Percentiles rank a stretch among this genome's conserved stretches.
Conservation (phyloP, 179 eudicot genomes). For the Carnegiea gigantea region DNA sequence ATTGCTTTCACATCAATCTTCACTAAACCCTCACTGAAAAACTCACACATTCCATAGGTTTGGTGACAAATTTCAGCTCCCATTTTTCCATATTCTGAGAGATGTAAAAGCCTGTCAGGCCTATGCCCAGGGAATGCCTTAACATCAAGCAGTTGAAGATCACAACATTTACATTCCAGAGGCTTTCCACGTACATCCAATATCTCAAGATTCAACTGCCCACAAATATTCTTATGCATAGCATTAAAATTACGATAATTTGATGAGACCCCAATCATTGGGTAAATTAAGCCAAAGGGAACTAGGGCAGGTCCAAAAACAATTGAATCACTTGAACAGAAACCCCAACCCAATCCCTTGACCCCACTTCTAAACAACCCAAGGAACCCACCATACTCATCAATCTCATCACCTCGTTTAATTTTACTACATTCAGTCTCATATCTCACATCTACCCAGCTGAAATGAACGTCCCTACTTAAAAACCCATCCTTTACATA, state of each 20-base stretch:
- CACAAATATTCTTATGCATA: conserved; percentile 29
- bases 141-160: conserved; percentile 61
- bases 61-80: conserved; percentile 29
- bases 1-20: conserved; percentile 53
- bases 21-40: conserved; percentile 34
- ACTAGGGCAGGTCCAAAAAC: conserved; percentile 69
- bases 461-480: conserved; percentile 62
- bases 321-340: conserved; percentile 58
- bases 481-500: conserved; percentile 50
- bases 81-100: conserved; percentile 26
- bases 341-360: conserved; percentile 69
- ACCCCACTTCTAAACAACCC: conserved; percentile 36
- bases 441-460: conserved; percentile 68
- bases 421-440: conserved; percentile 18
- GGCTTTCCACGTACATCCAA: conserved; percentile 69
- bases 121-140: conserved; percentile 25
- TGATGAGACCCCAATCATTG: conserved; percentile 50
- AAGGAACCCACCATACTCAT: conserved; percentile 25
- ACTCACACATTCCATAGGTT: conserved; percentile 26
- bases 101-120: conserved; percentile 23
- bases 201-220: conserved; percentile 65
- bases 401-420: conserved; percentile 12
- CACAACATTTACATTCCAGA: conserved; percentile 68
- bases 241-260: conserved; percentile 20
- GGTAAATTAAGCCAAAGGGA: conserved; percentile 73